Conservation (phyloP, 2,329 filamentous ascomycete genomes). For the Sporothrix luriei region DNA sequence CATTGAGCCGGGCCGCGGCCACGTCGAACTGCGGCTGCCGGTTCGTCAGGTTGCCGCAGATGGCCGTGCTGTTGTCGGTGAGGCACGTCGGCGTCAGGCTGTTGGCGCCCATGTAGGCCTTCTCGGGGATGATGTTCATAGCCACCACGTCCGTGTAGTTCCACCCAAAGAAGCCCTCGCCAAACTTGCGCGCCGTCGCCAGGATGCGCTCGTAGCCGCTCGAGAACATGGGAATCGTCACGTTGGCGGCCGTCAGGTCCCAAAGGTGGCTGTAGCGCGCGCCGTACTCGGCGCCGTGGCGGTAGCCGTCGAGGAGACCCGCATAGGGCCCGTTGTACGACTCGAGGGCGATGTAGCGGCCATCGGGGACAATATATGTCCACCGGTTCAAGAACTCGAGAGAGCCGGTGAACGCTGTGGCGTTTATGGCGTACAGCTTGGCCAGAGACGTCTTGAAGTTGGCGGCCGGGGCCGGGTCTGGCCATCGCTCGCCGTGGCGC, state of each 20-base stretch:
- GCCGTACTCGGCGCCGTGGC: constrained; percentile 34
- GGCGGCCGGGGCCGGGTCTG: constrained; percentile 55
- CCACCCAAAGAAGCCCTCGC: constrained; percentile 62
- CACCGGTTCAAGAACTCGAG: constrained; percentile 33
- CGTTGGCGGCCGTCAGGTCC: constrained; percentile 29
- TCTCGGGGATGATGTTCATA: constrained; percentile 49
- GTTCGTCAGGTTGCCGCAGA: constrained; percentile 31
- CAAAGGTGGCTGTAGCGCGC: constrained; percentile 35
- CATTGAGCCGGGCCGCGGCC: constrained; percentile 28
- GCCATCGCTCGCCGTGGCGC: constrained; percentile 65
- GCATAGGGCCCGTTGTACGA: constrained; percentile 33
- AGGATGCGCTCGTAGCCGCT: constrained; percentile 63
- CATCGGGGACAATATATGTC: constrained; percentile 31
- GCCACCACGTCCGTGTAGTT: constrained; percentile 60
- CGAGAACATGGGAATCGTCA: constrained; percentile 33
- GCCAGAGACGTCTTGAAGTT: constrained; percentile 28
- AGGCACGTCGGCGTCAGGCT: constrained; percentile 61
- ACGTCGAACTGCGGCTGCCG: constrained; percentile 31
- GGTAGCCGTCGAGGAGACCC: constrained; percentile 33
- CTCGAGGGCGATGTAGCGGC: constrained; percentile 31
- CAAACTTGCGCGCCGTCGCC: constrained; percentile 63
- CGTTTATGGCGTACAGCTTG: constrained; percentile 29
- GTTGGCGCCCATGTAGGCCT: constrained; percentile 42
- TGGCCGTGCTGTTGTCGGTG: constrained; percentile 49
- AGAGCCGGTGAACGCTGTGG: neutral